Evolutionary conservation across 1,284 basidiomycete species (phyloP).

Genomic region (Boletus sp.): DNA sequence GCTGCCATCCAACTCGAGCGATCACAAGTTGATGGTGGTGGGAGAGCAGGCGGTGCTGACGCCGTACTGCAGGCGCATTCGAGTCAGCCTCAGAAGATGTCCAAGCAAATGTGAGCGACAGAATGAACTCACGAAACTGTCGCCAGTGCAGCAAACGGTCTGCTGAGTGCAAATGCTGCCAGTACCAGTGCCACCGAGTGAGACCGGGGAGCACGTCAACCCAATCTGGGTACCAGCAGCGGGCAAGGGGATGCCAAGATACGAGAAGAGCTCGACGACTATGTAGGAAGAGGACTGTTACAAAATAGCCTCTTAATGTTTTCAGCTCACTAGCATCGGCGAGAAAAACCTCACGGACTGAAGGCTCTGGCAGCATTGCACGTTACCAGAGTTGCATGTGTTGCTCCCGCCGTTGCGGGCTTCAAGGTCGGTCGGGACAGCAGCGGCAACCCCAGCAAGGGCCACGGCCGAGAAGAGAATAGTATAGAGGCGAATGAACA

Average conservation of each 20-base stretch:
- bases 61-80: constrained; percentile 8
- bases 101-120: not conserved
- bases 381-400: too few relatives aligned
- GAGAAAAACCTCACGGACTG: constrained; percentile 1
- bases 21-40: constrained; percentile 7
- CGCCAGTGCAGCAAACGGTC: constrained; percentile 19
- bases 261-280: not conserved
- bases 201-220: constrained; percentile 13
- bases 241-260: not conserved
- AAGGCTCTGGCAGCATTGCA: constrained; percentile 16
- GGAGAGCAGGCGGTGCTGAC: constrained; percentile 14
- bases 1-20: not conserved
- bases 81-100: not conserved
- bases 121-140: constrained; percentile 12
- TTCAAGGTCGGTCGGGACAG: constrained; percentile 8
- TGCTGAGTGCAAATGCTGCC: constrained; percentile 10
- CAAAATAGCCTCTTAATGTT: not conserved
- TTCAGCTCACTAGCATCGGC: not conserved
- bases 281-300: not conserved
- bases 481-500: constrained; percentile 15
- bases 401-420: constrained; percentile 4
- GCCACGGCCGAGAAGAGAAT: constrained; percentile 8
- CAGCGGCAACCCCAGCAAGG: constrained; percentile 9
- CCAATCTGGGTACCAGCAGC: constrained; percentile 3
- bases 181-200: not conserved